phyloP scores from a whole-genome alignment of 179 eudicot species.

The Silene coronaria region DNA sequence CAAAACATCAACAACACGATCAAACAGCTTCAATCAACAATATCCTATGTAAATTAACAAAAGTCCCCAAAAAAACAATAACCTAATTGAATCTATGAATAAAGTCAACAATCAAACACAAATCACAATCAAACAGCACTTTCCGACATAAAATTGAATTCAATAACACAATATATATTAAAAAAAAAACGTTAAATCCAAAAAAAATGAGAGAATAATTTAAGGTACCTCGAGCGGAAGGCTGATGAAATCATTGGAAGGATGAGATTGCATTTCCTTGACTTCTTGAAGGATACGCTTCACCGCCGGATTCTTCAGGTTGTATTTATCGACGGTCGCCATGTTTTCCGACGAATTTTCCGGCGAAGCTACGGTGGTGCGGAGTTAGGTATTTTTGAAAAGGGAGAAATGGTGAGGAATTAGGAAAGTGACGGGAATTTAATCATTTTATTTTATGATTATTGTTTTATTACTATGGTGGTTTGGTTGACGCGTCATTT shows the following conservation, averaged over 20 bases:
- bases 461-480: neutral
- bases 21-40: neutral
- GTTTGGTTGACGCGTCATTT: conserved; percentile 21
- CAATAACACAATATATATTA: neutral
- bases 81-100: neutral
- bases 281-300: conserved; percentile 94
- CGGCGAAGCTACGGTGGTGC: conserved; percentile 8
- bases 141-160: neutral
- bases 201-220: neutral
- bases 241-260: conserved; percentile 93
- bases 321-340: conserved; percentile 50
- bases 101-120: neutral
- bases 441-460: no score
- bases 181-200: neutral
- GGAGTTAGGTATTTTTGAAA: neutral
- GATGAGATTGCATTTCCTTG: conserved; percentile 96
- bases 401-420: neutral
- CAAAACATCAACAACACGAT: neutral
- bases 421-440: neutral
- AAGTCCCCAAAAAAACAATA: neutral
- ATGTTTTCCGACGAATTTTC: conserved; percentile 14
- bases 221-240: conserved; percentile 78
- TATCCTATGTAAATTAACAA: neutral
- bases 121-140: neutral
- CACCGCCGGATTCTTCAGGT: conserved; percentile 84